Percentiles rank a stretch among this genome's conserved stretches.
Conservation (phyloP, 768 basidiomycete species). For the Boletus bicolor region DNA sequence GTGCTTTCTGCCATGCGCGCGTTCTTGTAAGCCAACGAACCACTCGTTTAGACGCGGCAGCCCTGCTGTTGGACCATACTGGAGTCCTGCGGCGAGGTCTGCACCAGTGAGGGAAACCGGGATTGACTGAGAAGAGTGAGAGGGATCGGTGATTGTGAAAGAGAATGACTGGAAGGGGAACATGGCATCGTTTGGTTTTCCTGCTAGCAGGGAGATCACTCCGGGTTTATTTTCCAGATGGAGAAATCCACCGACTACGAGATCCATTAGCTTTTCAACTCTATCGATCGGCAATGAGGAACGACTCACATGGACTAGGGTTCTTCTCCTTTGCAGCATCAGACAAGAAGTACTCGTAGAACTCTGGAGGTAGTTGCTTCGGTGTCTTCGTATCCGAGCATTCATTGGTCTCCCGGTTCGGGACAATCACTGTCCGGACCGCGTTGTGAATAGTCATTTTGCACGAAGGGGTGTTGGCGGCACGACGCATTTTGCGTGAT, state of each 20-base stretch:
- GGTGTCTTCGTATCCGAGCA: not conserved
- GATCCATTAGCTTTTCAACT: not conserved
- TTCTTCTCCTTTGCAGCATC: slow-evolving; percentile 55
- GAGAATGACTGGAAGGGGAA: slow-evolving; percentile 88
- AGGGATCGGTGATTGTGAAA: slow-evolving; percentile 55
- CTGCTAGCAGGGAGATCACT: slow-evolving; percentile 79
- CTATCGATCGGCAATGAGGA: not conserved
- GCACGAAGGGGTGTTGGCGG: not conserved
- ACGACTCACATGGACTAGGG: slow-evolving; percentile 57
- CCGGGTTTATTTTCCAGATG: slow-evolving; percentile 79
- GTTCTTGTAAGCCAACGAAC: slow-evolving; percentile 69
- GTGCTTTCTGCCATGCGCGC: slow-evolving; percentile 57
- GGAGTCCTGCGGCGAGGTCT: slow-evolving; percentile 66
- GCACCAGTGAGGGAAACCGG: slow-evolving; percentile 52
- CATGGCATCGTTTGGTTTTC: slow-evolving; percentile 86
- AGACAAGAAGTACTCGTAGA: slow-evolving; percentile 62
- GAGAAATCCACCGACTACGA: slow-evolving; percentile 62
- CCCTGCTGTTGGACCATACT: slow-evolving; percentile 76
- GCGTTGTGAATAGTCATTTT: slow-evolving; percentile 7
- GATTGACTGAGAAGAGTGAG: slow-evolving; percentile 41
- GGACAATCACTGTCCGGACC: not conserved
- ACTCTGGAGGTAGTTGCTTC: slow-evolving; percentile 44
- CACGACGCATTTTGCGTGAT: too few species aligned
- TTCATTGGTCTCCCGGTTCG: not conserved
- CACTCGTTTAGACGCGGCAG: slow-evolving; percentile 61